Base-by-base conservation (phyloP, 306 rosid species). In the Corylus americana region DNA sequence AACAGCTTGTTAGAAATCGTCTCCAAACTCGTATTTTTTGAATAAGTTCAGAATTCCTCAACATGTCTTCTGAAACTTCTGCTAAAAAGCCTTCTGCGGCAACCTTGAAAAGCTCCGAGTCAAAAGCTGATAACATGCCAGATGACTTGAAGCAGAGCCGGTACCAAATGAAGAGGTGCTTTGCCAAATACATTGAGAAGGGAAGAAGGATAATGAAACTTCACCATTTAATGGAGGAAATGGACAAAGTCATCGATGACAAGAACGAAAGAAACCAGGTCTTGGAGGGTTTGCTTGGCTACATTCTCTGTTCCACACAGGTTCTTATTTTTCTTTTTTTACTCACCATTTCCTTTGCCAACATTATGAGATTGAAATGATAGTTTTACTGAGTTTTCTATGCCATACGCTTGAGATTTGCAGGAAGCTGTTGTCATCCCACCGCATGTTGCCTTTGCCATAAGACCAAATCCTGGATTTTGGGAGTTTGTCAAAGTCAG, bases 391-490 rank as follows among this genome's bases (percentile, higher is more conserved):
- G 20, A 20, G 61, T 45, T 50, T 49, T 39, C 14, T 61, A 75
- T 61, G 72, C 0, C 53, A 53, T 72, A 71, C 8, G 44, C 8
- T 1, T 87, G 69, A 62, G 62, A 77, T 42, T 80, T 86, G 77
- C 81, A 94, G 98, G 98, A 91, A 85, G 98, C 98, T n/a, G 83
- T 88, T 59, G 97, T 86, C 10, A 20, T 76, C 72, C 97, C 98
- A 77, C 98, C 98, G 51, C 68, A 86, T 88, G 88, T 94, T 75
- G 92, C 92, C 20, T 94, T 94, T 85, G 88, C 91, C 50, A 55
- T 94, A 68, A 88, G 98, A 88, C 93, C 90, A 71, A 82, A 79
- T 80, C 98, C 98, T 39, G 98, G 98, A 44, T 82, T 84, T 57
- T 94, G 97, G 97, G 98, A 94, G 82, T 89, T 67, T 80, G 93